A percentile compares a stretch with the other conserved stretches of the same genome.
Conservation (phyloP, 495 filamentous ascomycete genomes). For the Penicillium maclennaniae region DNA sequence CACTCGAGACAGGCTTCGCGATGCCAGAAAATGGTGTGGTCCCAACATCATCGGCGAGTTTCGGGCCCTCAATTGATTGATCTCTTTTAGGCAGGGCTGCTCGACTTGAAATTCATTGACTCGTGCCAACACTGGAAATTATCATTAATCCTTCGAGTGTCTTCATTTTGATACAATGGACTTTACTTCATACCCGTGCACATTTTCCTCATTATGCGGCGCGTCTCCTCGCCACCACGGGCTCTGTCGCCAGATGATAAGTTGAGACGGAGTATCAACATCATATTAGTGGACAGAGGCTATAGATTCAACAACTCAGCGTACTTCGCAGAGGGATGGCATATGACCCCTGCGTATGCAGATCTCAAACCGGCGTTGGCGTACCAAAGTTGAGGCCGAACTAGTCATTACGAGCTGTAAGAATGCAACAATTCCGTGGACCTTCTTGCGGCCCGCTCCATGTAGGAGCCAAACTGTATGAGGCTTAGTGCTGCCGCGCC, state of each 20-base stretch:
- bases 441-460: slow-evolving; percentile 17
- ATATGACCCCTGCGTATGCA: neutral
- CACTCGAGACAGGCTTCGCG: no score
- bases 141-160: no score
- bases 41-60: no score
- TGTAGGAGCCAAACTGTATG: slow-evolving; percentile 16
- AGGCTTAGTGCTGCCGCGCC: slow-evolving; percentile 15
- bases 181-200: no score
- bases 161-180: no score
- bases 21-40: no score
- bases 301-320: neutral
- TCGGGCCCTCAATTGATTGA: no score
- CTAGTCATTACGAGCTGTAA: slow-evolving; percentile 16
- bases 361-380: slow-evolving; percentile 12
- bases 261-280: neutral
- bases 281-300: neutral
- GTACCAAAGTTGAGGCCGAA: slow-evolving; percentile 19
- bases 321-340: slow-evolving; percentile 33
- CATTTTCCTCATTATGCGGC: no score
- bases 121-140: no score
- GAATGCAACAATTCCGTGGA: slow-evolving; percentile 2
- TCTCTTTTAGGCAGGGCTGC: no score
- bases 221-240: no score
- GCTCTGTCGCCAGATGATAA: neutral
- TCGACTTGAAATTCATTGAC: no score